phyloP scores from a whole-genome alignment of 176 grass and related monocot species.

The Dendrocalamus sinicus region DNA sequence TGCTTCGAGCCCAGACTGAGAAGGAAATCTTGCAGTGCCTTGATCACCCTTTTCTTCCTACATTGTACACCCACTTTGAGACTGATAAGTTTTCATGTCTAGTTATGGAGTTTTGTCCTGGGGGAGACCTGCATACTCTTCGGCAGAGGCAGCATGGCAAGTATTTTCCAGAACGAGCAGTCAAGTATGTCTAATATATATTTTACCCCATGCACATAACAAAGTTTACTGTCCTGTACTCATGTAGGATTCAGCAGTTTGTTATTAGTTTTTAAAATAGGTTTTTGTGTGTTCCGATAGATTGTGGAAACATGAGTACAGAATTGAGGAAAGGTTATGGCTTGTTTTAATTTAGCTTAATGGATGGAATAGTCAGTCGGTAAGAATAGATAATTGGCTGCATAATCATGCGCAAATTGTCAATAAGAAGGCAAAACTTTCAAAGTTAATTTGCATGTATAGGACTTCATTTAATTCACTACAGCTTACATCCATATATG shows the following conservation, averaged over 20 bases:
- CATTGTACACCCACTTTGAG: constrained; percentile 82
- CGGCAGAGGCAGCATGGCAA: constrained; percentile 76
- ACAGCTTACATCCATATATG: background rate
- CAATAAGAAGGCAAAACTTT: background rate
- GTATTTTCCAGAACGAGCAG: constrained; percentile 83
- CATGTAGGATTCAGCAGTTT: constrained; percentile 20
- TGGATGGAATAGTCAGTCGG: background rate
- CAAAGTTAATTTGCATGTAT: constrained; percentile 1
- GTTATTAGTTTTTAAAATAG: background rate
- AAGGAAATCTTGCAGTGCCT: constrained; percentile 78
- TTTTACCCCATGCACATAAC: constrained; percentile 1
- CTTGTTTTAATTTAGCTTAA: background rate
- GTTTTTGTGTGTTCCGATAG: background rate
- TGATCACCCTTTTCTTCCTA: constrained; percentile 85
- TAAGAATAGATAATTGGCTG: background rate
- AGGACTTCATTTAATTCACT: background rate
- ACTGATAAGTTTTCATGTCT: constrained; percentile 87
- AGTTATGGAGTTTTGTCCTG: constrained; percentile 87
- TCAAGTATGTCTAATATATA: constrained; percentile 65
- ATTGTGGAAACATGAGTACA: background rate
- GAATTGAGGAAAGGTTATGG: background rate
- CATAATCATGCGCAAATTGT: background rate
- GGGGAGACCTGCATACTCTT: constrained; percentile 78
- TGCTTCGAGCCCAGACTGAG: constrained; percentile 81
- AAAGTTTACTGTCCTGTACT: background rate